These are phyloP conservation scores for Biscogniauxia mediterranea DNA, from an alignment of 2,329 filamentous ascomycete species.

Conservation along the genomic window DNA sequence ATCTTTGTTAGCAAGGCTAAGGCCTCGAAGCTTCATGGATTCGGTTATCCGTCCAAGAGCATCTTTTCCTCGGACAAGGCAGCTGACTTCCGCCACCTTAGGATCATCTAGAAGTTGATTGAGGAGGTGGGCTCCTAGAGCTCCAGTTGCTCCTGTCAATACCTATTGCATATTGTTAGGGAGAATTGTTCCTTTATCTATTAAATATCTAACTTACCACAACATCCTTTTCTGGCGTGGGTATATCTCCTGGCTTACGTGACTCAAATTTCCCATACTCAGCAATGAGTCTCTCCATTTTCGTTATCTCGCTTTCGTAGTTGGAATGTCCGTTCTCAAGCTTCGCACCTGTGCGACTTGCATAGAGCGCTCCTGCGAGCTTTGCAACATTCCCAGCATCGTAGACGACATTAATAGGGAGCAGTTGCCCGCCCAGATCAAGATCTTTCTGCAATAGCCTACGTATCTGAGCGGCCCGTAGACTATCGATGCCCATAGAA, in stretches of 20 bases:
- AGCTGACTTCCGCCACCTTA: slow-evolving; percentile 35
- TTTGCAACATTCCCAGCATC: slow-evolving; percentile 38
- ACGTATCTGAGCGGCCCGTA: slow-evolving; percentile 45
- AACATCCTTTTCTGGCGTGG: slow-evolving; percentile 13
- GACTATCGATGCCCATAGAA: slow-evolving; percentile 43
- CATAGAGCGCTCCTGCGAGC: slow-evolving; percentile 35
- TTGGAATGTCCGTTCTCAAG: slow-evolving; percentile 8
- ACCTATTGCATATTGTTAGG: slow-evolving; percentile 19
- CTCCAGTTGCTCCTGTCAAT: slow-evolving; percentile 44
- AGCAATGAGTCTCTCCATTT: slow-evolving; percentile 39
- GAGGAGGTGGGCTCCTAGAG: slow-evolving; percentile 41
- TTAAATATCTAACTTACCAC: slow-evolving; percentile 20
- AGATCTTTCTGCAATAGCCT: slow-evolving; percentile 40
- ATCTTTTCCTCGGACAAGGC: slow-evolving; percentile 34
- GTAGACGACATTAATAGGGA: slow-evolving; percentile 41
- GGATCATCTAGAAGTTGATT: slow-evolving; percentile 36
- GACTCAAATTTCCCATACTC: slow-evolving; percentile 43
- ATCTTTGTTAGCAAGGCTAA: slow-evolving; percentile 15
- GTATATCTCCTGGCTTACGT: slow-evolving; percentile 9
- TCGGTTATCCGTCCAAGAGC: slow-evolving; percentile 16
- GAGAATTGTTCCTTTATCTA: not conserved
- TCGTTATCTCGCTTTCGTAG: slow-evolving; percentile 34
- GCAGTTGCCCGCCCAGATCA: slow-evolving; percentile 31
- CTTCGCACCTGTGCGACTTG: slow-evolving; percentile 27
- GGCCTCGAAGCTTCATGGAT: slow-evolving; percentile 19